Conservation (phyloP, 768 basidiomycete genomes). For the Lenzites betulinus region DNA sequence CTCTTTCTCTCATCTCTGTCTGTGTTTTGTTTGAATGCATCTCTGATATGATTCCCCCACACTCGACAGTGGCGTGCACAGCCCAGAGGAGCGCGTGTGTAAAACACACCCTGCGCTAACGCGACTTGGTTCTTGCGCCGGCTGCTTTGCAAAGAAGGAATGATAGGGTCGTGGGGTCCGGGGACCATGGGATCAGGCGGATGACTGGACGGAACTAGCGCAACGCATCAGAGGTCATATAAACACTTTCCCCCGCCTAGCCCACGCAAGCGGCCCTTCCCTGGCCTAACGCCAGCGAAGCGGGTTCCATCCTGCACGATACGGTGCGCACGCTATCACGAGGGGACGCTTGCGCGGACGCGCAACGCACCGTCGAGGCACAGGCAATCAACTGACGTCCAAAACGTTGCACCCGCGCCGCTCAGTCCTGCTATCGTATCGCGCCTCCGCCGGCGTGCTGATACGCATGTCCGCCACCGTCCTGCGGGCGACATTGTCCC, state of each 20-base stretch:
- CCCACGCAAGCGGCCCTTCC: not conserved
- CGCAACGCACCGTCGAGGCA: not conserved
- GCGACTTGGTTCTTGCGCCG: not conserved
- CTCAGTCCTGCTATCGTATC: not conserved
- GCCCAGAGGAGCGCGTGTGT: too few species aligned
- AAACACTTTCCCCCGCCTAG: not conserved
- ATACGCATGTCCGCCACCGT: slow-evolving; percentile 5
- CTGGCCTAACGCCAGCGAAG: not conserved
- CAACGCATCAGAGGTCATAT: too few species aligned
- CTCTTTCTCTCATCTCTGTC: not conserved
- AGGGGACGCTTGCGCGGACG: not conserved
- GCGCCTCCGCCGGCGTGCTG: slow-evolving; percentile 3
- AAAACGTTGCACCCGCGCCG: not conserved
- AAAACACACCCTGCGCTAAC: too few species aligned
- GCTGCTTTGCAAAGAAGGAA: too few species aligned
- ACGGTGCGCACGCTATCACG: not conserved
- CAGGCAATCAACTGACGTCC: not conserved
- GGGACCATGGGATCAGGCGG: not conserved
- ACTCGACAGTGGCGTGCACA: too few species aligned
- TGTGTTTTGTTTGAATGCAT: slow-evolving; percentile 8
- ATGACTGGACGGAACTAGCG: not conserved
- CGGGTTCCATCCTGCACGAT: not conserved
- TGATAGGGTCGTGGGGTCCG: too few species aligned
- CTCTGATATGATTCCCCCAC: not conserved
- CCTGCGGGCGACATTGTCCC: not conserved